Conservation (phyloP, 257 asterid genomes). For the Capsicum rhomboideum region DNA sequence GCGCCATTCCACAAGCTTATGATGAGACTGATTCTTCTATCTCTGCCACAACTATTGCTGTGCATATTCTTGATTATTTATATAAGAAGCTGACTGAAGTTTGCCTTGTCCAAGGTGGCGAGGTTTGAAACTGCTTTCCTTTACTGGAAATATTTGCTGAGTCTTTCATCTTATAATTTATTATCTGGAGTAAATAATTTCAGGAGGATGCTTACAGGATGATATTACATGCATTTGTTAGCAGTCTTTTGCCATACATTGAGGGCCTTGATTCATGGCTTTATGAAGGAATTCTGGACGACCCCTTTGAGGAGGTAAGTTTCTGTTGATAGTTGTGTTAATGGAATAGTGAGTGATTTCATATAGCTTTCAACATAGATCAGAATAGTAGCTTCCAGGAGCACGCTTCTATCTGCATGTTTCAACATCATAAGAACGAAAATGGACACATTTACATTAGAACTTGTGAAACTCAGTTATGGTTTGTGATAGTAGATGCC, state of each 20-base stretch:
- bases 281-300: slow-evolving; percentile 91
- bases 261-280: slow-evolving; percentile 95
- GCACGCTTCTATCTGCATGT: not conserved
- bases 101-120: slow-evolving; percentile 91
- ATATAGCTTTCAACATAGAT: not conserved
- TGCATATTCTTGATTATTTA: slow-evolving; percentile 68
- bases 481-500: not conserved
- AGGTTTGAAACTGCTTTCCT: slow-evolving; percentile 40
- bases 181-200: slow-evolving; percentile 17
- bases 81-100: slow-evolving; percentile 79
- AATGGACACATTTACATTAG: not conserved
- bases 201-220: slow-evolving; percentile 89
- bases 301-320: slow-evolving; percentile 91
- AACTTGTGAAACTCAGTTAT: not conserved
- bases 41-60: slow-evolving; percentile 61
- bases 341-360: not conserved
- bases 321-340: not conserved
- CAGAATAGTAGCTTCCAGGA: not conserved
- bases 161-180: not conserved
- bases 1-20: slow-evolving; percentile 54
- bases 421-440: not conserved
- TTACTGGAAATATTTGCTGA: not conserved
- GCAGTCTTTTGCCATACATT: slow-evolving; percentile 77
- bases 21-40: slow-evolving; percentile 35
- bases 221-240: slow-evolving; percentile 64